These are phyloP conservation scores for Fusarium falciforme DNA, from an alignment of 2,329 filamentous ascomycete species.

Conservation along the genomic window DNA sequence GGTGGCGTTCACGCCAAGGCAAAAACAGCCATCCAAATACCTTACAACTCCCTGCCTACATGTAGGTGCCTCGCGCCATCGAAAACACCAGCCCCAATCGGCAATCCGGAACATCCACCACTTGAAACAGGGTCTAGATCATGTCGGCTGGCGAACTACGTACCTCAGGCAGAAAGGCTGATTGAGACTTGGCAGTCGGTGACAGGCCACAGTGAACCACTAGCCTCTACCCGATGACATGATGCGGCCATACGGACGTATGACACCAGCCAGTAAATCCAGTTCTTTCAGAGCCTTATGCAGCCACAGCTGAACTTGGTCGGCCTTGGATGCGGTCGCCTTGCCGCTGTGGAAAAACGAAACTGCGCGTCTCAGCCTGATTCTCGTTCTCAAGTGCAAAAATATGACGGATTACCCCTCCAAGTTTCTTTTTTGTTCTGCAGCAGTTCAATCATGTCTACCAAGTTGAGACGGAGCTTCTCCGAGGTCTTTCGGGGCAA, in stretches of 20 bases:
- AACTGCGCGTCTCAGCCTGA: background rate
- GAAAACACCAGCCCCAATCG: background rate
- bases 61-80: background rate
- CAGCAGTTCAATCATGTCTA: background rate
- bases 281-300: background rate
- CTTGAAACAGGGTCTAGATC: background rate
- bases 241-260: background rate
- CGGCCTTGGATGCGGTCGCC: background rate
- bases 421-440: background rate
- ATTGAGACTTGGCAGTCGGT: background rate
- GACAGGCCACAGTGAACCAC: background rate
- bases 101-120: background rate
- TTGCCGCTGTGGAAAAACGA: background rate
- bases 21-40: background rate
- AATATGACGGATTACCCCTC: background rate
- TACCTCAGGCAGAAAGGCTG: background rate
- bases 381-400: background rate
- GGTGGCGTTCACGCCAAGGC: background rate
- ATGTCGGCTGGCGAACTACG: background rate
- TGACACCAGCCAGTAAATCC: background rate
- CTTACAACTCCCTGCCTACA: background rate
- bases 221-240: background rate
- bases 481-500: slow-evolving; percentile 1
- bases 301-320: background rate
- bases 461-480: slow-evolving; percentile 3